These are phyloP conservation scores for Podospora pseudoanserina DNA, from an alignment of 495 filamentous ascomycete species.

Conservation along the genomic window DNA sequence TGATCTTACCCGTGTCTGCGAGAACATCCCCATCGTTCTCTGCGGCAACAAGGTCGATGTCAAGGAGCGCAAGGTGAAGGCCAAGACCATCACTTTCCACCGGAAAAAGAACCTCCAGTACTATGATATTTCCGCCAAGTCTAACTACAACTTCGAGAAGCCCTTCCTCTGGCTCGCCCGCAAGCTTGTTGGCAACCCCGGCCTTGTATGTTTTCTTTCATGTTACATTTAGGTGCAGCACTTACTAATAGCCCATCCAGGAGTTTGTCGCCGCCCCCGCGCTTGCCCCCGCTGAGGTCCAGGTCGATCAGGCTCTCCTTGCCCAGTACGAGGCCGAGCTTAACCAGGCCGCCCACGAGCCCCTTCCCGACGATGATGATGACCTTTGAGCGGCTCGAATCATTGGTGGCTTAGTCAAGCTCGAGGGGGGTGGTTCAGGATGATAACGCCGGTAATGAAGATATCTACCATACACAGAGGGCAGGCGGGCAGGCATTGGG, in stretches of 20 bases:
- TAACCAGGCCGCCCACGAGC: constrained; percentile 71
- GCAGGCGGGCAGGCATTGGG: constrained; percentile 25
- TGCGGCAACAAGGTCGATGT: constrained; percentile 99
- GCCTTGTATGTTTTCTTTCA: constrained; percentile 59
- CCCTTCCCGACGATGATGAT: constrained; percentile 90
- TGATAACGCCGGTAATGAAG: constrained; percentile 35
- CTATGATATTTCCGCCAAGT: constrained; percentile 99
- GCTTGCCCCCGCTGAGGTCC: constrained; percentile 86
- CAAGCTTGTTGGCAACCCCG: constrained; percentile 93
- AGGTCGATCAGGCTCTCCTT: constrained; percentile 78
- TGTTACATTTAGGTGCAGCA: not conserved
- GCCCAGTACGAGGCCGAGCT: constrained; percentile 85
- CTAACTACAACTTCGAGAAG: constrained; percentile 99
- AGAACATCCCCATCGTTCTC: constrained; percentile 98
- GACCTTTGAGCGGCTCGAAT: constrained; percentile 44
- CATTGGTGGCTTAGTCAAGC: constrained; percentile 12
- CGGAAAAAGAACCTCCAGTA: constrained; percentile 99
- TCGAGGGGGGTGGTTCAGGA: constrained; percentile 17
- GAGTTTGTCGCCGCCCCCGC: constrained; percentile 97
- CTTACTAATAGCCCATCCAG: constrained; percentile 43
- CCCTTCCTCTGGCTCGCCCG: constrained; percentile 99
- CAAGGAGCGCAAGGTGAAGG: constrained; percentile 99
- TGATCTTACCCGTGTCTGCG: constrained; percentile 98
- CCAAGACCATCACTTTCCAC: constrained; percentile 99
- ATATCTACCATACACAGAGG: constrained; percentile 26